A percentile compares a stretch with the other conserved stretches of the same genome.
Evolutionary conservation across 768 basidiomycete genomes (phyloP).

Genomic region (Lactarius quietus): DNA sequence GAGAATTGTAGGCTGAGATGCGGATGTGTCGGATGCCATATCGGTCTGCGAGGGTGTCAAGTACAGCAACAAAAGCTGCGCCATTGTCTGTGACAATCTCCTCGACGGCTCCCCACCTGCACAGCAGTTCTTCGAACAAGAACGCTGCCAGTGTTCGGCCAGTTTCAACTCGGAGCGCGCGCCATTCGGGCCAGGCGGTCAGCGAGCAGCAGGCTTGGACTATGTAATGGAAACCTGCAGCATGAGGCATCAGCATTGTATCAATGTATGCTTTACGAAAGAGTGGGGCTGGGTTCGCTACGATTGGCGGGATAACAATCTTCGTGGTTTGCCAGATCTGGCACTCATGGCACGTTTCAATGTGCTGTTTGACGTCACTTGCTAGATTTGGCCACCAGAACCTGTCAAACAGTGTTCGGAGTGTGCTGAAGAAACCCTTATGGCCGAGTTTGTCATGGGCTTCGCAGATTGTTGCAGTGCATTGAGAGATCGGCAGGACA

Average conservation of each 20-base stretch:
- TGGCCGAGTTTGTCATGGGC: constrained; percentile 14
- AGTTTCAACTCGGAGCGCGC: constrained; percentile 28
- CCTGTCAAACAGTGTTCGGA: constrained; percentile 1
- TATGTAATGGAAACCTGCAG: constrained; percentile 35
- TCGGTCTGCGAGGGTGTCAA: neutral
- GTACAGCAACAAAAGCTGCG: neutral
- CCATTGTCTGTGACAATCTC: neutral
- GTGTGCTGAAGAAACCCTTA: constrained; percentile 23
- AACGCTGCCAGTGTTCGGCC: neutral
- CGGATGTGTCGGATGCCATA: constrained; percentile 39
- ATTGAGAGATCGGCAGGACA: constrained; percentile 13
- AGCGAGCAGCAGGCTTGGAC: constrained; percentile 39
- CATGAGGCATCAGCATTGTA: constrained; percentile 39
- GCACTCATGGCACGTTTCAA: constrained; percentile 38
- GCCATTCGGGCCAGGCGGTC: constrained; percentile 24
- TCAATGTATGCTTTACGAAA: constrained; percentile 31
- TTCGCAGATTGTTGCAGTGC: constrained; percentile 22
- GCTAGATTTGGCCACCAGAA: constrained; percentile 32
- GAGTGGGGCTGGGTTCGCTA: constrained; percentile 25
- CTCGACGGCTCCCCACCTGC: neutral
- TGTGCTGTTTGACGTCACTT: constrained; percentile 25
- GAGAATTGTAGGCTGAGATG: constrained; percentile 43
- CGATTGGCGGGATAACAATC: constrained; percentile 27
- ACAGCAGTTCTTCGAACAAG: neutral
- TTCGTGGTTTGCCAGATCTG: constrained; percentile 31